Evolutionary conservation across 1,139 yeast species (phyloP).

Genomic region (Candida pseudoviswanathii): DNA sequence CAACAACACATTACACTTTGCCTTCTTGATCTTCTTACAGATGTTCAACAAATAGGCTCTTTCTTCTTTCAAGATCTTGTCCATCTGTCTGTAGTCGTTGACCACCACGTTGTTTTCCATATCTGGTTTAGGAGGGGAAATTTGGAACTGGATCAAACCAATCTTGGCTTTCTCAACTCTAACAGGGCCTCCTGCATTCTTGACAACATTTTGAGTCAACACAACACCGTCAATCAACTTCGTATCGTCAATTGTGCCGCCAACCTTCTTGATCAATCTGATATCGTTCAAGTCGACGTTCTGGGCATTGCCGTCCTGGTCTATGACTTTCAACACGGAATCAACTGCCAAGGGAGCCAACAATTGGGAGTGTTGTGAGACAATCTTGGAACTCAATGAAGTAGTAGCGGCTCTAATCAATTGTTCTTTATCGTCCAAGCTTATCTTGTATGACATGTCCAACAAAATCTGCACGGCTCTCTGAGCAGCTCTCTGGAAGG

Average conservation of each 20-base stretch:
- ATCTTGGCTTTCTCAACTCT: slow-evolving; percentile 92
- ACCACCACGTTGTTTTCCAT: slow-evolving; percentile 97
- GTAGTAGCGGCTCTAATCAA: slow-evolving; percentile 92
- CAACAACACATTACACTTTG: slow-evolving; percentile 91
- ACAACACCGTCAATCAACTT: slow-evolving; percentile 92
- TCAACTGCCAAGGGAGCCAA: slow-evolving; percentile 96
- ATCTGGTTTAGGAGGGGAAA: slow-evolving; percentile 98
- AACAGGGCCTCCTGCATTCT: slow-evolving; percentile 94
- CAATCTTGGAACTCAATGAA: slow-evolving; percentile 91
- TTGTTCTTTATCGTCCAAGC: slow-evolving; percentile 75
- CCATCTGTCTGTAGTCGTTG: slow-evolving; percentile 98
- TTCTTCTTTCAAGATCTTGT: slow-evolving; percentile 95
- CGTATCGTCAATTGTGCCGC: slow-evolving; percentile 97
- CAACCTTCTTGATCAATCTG: slow-evolving; percentile 87
- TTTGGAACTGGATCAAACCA: slow-evolving; percentile 91
- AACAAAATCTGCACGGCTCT: slow-evolving; percentile 83
- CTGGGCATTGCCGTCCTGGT: slow-evolving; percentile 34
- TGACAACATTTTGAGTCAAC: slow-evolving; percentile 84
- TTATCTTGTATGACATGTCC: slow-evolving; percentile 81
- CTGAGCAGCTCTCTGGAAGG: slow-evolving; percentile 90
- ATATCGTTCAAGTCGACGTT: slow-evolving; percentile 89
- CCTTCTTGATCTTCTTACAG: slow-evolving; percentile 94
- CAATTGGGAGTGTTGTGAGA: slow-evolving; percentile 81
- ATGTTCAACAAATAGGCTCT: slow-evolving; percentile 91
- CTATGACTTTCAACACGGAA: slow-evolving; percentile 78